Base-by-base conservation (phyloP, 2,329 filamentous ascomycete genomes). In the Amesomyces nigricolor region DNA sequence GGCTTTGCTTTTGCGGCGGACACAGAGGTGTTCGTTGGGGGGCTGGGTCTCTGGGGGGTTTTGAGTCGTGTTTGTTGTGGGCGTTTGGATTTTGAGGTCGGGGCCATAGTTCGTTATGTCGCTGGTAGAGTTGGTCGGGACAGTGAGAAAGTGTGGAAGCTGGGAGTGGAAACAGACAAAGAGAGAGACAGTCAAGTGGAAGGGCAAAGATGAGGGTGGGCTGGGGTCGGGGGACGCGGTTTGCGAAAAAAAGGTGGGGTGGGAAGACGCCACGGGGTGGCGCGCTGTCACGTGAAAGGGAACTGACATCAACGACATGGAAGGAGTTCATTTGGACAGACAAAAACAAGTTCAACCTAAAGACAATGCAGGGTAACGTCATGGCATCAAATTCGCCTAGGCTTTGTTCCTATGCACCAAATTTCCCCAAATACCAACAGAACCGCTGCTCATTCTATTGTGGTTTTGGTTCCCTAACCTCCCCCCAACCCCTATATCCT, bases 401-500 rank as follows among this genome's bases (percentile, higher is more conserved):
- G 32, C 11, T 35, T 13, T 35, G 11, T 35, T 35, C 32, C 32
- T 35, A 14, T 42, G 22, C 14, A 38, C 47, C 26, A 10, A 29
- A 32, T 9, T 30, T 17, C 8, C 22, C 30, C 3, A 47, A 44
- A 13, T 16, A 50, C 26, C 9, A 38, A 56, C 48, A 47, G 32
- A 17, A 42, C 26, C 19, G 30, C 29, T n/a, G 16, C 16, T 19
- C 50, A 50, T 16, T 56, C 47, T 51, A 57, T 17, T 49, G 40
- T 30, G 30, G 26, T 52, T 45, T 52, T 57, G 29, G 13, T 17
- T n/a, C 19, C 40, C 19, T 14, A 19, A 13, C 49, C 43, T 29
- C 44, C 38, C 17, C 17, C 37, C 43, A 29, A n/a, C 3, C n/a
- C 39, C 40, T 26, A 13, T 58, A 35, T 62, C 65, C 63, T 79